These are phyloP conservation scores for Gracilaria domingensis DNA, from an alignment of 23 red algal genomes.

Conservation along the genomic window DNA sequence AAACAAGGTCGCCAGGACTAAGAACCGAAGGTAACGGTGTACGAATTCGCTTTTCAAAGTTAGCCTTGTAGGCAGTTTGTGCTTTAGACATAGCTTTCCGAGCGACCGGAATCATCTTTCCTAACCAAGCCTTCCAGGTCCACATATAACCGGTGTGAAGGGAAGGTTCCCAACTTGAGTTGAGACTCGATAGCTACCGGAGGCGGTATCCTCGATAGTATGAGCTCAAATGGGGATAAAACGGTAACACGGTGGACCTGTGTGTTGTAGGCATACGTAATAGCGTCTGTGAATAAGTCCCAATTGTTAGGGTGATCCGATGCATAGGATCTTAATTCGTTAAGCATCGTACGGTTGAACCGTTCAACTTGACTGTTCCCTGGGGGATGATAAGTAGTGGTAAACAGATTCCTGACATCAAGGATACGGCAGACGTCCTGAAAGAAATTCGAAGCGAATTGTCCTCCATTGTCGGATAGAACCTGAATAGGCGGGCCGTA, in stretches of 20 bases:
- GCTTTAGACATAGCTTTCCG: no score
- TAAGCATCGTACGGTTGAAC: conserved; percentile 14
- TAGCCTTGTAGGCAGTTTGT: no score
- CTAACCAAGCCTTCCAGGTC: no score
- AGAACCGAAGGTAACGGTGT: no score
- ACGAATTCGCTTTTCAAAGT: no score
- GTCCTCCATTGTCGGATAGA: conserved; percentile 15
- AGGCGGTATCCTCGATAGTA: not conserved
- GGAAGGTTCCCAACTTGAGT: no score
- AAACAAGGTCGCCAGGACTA: no score
- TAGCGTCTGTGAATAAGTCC: not conserved
- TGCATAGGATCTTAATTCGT: not conserved
- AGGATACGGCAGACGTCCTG: conserved; percentile 9
- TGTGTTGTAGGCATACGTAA: not conserved
- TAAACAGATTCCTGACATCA: not conserved
- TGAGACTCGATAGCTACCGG: not conserved
- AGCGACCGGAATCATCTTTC: no score
- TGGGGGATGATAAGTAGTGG: conserved; percentile 29
- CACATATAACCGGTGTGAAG: no score
- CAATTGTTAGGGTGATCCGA: not conserved
- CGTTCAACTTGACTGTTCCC: conserved; percentile 18
- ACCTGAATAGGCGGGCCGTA: not conserved
- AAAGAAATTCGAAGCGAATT: conserved; percentile 27
- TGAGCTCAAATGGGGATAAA: not conserved
- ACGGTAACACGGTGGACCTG: no score